A percentile compares a stretch with the other conserved stretches of the same genome.
Evolutionary conservation across 2,329 filamentous ascomycete genomes (phyloP).

Genomic region (Aspergillus sclerotialis): DNA sequence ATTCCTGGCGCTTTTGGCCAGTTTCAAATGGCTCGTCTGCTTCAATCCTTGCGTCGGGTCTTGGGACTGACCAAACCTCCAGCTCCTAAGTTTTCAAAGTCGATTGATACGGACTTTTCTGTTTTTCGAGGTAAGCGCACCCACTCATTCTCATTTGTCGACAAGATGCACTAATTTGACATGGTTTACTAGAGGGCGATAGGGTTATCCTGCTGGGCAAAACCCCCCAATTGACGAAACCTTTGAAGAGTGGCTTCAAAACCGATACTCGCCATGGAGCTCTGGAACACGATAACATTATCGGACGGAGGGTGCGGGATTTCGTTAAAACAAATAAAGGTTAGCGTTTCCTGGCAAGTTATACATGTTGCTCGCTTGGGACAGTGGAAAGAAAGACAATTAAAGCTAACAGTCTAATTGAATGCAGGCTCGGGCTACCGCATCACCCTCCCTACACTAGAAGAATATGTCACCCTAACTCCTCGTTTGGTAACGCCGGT

Average conservation of each 20-base stretch:
- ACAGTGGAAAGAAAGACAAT: not conserved
- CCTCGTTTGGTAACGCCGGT: conserved; percentile 69
- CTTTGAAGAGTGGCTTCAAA: conserved; percentile 31
- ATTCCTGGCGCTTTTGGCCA: no score
- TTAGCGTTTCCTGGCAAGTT: conserved; percentile 7
- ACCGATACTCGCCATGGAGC: conserved; percentile 28
- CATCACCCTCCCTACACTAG: conserved; percentile 60
- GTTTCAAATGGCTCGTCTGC: conserved; percentile 27
- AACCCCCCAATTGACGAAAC: conserved; percentile 34
- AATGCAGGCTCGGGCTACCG: conserved; percentile 42
- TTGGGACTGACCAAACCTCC: conserved; percentile 17
- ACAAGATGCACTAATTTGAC: not conserved
- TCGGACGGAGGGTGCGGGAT: conserved; percentile 57
- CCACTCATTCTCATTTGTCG: not conserved
- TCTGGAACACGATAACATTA: conserved; percentile 49
- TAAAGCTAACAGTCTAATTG: conserved; percentile 3
- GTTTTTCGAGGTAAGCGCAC: conserved; percentile 27
- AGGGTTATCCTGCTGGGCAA: conserved; percentile 34
- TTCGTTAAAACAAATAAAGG: conserved; percentile 50
- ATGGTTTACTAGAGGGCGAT: conserved; percentile 33
- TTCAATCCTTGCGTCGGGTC: conserved; percentile 24
- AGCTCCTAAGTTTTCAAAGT: conserved; percentile 13
- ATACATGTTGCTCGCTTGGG: conserved; percentile 1
- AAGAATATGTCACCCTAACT: conserved; percentile 64
- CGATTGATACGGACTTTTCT: conserved; percentile 33